phyloP scores from a whole-genome alignment of 176 grass and related monocot genomes.

The Oryza glaberrima region DNA sequence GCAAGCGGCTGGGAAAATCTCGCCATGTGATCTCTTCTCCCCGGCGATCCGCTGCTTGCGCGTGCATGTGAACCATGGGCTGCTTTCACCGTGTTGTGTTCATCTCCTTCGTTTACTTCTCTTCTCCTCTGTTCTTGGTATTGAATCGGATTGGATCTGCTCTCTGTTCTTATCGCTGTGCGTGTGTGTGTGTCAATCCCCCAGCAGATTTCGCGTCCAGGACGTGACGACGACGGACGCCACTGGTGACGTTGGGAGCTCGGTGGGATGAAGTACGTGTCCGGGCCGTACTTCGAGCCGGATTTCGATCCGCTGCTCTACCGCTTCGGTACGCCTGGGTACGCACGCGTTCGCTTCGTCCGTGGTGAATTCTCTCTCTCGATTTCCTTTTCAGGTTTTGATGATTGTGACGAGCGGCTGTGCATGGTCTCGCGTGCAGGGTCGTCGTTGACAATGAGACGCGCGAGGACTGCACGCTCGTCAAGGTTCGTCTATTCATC shows the following conservation, averaged over 20 bases:
- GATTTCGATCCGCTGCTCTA: conserved; percentile 71
- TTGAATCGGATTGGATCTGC: conserved; percentile 44
- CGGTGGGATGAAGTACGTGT: conserved; percentile 52
- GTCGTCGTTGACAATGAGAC: conserved; percentile 79
- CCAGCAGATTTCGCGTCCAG: conserved; percentile 19
- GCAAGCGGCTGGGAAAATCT: not conserved
- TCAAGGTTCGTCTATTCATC: conserved; percentile 45
- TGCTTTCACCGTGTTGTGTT: conserved; percentile 24
- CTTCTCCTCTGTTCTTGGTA: not conserved
- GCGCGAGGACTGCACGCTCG: conserved; percentile 69
- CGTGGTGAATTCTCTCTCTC: not conserved
- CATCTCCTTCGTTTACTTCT: too few species aligned
- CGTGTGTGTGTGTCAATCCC: not conserved
- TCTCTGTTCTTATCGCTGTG: not conserved
- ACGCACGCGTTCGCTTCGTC: conserved; percentile 2
- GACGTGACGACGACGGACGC: not conserved
- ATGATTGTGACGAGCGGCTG: not conserved
- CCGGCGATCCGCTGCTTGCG: conserved; percentile 14
- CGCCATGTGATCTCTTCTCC: not conserved
- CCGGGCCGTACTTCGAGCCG: conserved; percentile 78
- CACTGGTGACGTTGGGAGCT: not conserved
- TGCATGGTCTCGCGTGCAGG: conserved; percentile 38
- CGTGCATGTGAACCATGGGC: conserved; percentile 23
- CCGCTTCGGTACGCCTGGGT: conserved; percentile 57
- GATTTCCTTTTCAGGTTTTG: not conserved